Conservation (phyloP, 1,284 basidiomycete species). For the Apiotrichum sp. region DNA sequence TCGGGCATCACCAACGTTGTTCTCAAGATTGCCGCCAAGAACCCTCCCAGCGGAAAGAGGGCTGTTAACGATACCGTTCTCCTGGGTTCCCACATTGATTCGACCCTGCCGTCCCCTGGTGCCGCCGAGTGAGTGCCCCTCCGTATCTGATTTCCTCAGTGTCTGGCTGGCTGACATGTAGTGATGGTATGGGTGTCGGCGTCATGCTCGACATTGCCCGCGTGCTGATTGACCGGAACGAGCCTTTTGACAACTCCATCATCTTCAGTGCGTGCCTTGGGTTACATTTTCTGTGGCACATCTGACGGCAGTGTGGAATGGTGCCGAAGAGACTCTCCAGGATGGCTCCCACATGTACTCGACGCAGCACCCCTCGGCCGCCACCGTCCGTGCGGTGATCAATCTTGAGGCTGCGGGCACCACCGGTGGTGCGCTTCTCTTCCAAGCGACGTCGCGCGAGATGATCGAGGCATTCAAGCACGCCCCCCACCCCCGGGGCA, state of each 20-base stretch:
- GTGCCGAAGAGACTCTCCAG: conserved; percentile 79
- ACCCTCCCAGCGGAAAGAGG: conserved; percentile 50
- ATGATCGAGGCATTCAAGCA: conserved; percentile 89
- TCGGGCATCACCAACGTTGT: conserved; percentile 81
- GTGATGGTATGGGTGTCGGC: conserved; percentile 75
- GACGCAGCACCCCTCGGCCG: conserved; percentile 70
- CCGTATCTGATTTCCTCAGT: too few relatives aligned
- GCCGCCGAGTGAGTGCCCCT: conserved; percentile 59
- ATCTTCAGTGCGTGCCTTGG: conserved; percentile 64
- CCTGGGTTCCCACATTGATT: conserved; percentile 84
- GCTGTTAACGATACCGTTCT: conserved; percentile 75
- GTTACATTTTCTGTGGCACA: background rate
- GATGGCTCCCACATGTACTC: conserved; percentile 90
- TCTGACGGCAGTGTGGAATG: conserved; percentile 71
- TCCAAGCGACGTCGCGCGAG: conserved; percentile 89
- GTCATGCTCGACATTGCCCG: conserved; percentile 87
- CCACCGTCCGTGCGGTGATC: conserved; percentile 68
- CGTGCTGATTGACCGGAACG: conserved; percentile 66
- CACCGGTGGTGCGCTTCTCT: conserved; percentile 80
- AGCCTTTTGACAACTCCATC: conserved; percentile 69
- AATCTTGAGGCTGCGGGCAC: conserved; percentile 67
- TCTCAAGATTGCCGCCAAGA: conserved; percentile 63
- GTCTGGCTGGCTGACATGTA: conserved; percentile 8
- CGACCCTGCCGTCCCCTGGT: conserved; percentile 60
- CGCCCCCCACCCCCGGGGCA: conserved; percentile 82